Evolutionary conservation across 768 basidiomycete genomes (phyloP).

Genomic region (Rhodosporidiobolus sp.): DNA sequence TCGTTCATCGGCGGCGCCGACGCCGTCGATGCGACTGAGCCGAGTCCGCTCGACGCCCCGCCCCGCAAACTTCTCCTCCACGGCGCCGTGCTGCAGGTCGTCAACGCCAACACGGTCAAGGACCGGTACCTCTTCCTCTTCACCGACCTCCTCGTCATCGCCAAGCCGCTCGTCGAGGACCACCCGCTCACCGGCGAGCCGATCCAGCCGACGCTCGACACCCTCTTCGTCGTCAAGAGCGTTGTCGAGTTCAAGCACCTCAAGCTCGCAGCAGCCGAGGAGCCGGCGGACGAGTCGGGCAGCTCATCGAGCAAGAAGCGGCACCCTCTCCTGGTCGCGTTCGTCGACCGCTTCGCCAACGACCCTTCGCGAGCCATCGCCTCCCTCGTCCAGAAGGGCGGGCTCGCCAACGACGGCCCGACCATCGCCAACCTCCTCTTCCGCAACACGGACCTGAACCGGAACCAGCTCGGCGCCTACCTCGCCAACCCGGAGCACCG

Average conservation of each 20-base stretch:
- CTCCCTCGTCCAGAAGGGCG: slow-evolving; percentile 63
- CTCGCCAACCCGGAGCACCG: slow-evolving; percentile 71
- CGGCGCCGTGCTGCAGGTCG: slow-evolving; percentile 86
- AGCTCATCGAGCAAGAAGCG: slow-evolving; percentile 31
- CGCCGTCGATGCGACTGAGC: slow-evolving; percentile 45
- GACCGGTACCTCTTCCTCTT: slow-evolving; percentile 97
- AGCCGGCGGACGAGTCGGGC: slow-evolving; percentile 26
- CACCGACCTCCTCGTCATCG: slow-evolving; percentile 86
- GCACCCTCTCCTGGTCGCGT: slow-evolving; percentile 65
- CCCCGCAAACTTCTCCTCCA: slow-evolving; percentile 80
- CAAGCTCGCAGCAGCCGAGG: slow-evolving; percentile 43
- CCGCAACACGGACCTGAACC: slow-evolving; percentile 77
- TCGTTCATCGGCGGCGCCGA: slow-evolving; percentile 45
- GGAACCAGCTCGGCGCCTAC: slow-evolving; percentile 77
- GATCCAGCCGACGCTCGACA: slow-evolving; percentile 57
- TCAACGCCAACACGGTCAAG: slow-evolving; percentile 88
- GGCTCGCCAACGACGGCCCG: slow-evolving; percentile 62
- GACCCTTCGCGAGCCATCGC: slow-evolving; percentile 77
- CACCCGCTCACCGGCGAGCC: slow-evolving; percentile 54
- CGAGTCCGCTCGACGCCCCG: slow-evolving; percentile 72
- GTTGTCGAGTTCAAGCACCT: slow-evolving; percentile 65
- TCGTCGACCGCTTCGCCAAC: slow-evolving; percentile 72
- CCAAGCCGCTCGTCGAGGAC: slow-evolving; percentile 77
- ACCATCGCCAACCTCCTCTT: slow-evolving; percentile 71
- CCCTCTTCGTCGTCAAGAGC: slow-evolving; percentile 82